These are phyloP conservation scores for Urostyla sp. DNA, from an alignment of 73 alveolate genomes.

Conservation along the genomic window DNA sequence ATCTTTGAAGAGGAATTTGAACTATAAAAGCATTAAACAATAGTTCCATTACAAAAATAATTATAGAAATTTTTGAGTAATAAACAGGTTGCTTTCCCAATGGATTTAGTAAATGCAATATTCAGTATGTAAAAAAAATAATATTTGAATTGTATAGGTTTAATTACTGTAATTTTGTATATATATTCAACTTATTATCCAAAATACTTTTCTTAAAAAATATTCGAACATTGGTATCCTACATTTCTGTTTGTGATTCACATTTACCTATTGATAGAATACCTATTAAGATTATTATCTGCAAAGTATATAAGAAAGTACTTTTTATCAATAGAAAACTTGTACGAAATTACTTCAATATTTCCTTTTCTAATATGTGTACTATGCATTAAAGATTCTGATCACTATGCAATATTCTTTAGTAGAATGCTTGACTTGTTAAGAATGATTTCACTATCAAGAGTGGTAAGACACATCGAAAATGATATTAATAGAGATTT, in stretches of 20 bases:
- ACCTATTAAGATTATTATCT: constrained; percentile 29
- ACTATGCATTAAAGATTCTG: neutral
- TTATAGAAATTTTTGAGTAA: neutral
- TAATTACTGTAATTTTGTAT: constrained; percentile 15
- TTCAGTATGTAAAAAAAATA: no score
- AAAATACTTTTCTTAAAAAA: neutral
- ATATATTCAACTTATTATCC: constrained; percentile 47
- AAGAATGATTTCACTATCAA: constrained; percentile 33
- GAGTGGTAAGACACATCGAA: constrained; percentile 41
- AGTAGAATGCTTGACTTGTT: constrained; percentile 64
- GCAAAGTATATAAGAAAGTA: constrained; percentile 15
- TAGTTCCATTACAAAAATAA: neutral
- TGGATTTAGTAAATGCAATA: constrained; percentile 26
- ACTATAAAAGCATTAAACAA: constrained; percentile 5
- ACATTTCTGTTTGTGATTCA: constrained; percentile 27
- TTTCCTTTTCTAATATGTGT: constrained; percentile 43
- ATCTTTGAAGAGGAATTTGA: constrained; percentile 30
- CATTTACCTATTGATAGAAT: constrained; percentile 47
- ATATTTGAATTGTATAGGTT: no score
- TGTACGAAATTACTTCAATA: constrained; percentile 45
- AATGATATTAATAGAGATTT: constrained; percentile 52
- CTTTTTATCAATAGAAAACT: constrained; percentile 24
- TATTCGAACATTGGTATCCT: constrained; percentile 46
- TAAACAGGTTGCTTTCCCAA: constrained; percentile 27
- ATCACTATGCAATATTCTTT: neutral